Percentiles rank a stretch among this genome's conserved stretches.
phyloP scores from a whole-genome alignment of 768 basidiomycete genomes.

The Lactarius vividus region DNA sequence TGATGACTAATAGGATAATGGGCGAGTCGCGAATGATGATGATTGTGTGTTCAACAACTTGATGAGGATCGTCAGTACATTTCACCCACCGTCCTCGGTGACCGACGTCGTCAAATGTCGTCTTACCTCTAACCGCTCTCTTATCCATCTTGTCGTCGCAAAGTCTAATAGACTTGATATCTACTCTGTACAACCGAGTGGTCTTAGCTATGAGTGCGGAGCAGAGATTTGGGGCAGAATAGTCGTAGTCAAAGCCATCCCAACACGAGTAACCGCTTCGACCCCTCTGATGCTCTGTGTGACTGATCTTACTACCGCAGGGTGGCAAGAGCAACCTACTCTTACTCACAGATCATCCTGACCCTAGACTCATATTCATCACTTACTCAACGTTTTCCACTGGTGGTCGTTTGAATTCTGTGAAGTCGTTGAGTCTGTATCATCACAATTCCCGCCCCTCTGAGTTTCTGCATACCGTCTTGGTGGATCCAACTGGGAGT shows the following conservation, averaged over 20 bases:
- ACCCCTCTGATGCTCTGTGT: slow-evolving; percentile 1
- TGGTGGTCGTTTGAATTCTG: slow-evolving; percentile 38
- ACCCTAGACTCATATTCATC: slow-evolving; percentile 68
- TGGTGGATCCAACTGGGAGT: slow-evolving; percentile 62
- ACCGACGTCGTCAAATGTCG: slow-evolving; percentile 64
- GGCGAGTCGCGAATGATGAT: neutral
- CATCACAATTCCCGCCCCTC: slow-evolving; percentile 58
- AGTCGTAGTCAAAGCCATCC: slow-evolving; percentile 52
- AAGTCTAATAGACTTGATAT: slow-evolving; percentile 67
- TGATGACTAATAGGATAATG: neutral
- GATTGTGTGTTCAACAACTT: neutral
- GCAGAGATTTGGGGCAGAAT: slow-evolving; percentile 71
- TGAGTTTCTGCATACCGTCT: slow-evolving; percentile 69
- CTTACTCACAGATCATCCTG: slow-evolving; percentile 72
- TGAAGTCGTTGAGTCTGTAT: slow-evolving; percentile 49
- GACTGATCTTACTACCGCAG: slow-evolving; percentile 10
- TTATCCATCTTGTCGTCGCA: slow-evolving; percentile 66
- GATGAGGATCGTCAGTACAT: slow-evolving; percentile 68
- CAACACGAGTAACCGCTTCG: slow-evolving; percentile 46
- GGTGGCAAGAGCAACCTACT: slow-evolving; percentile 47
- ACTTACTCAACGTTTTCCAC: slow-evolving; percentile 42
- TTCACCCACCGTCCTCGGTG: slow-evolving; percentile 74
- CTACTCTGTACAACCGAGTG: slow-evolving; percentile 59
- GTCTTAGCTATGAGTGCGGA: slow-evolving; percentile 56
- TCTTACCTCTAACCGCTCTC: slow-evolving; percentile 46